Base-by-base conservation (phyloP, 2,329 filamentous ascomycete genomes). In the Paraphoma chrysanthemicola region DNA sequence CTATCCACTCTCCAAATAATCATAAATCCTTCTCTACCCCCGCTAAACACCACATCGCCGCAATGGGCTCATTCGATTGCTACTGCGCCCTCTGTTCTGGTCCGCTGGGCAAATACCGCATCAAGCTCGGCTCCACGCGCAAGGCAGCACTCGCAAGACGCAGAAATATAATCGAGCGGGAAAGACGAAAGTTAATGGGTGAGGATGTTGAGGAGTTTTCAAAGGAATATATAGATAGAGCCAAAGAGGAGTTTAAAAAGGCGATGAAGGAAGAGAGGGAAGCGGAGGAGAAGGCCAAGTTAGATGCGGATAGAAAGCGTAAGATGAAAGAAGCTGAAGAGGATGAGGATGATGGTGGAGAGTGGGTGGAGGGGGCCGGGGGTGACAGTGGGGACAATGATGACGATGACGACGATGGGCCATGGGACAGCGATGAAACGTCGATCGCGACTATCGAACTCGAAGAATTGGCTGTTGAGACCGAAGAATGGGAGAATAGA, bases 71-170 rank as follows among this genome's bases (percentile, higher is more conserved):
- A 1, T 66, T 57, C 44, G 59, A 66, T 12, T 69, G 66, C 38
- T 67, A 62, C 33, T 70, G 63, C 23, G 62, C 63, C 11, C 43
- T 70, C 4, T 69, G 63, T 36, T 56, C 44, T 7, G 56, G 57
- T 4, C 56, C 61, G 1, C 28, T 66, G 14, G 33, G 46, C 5
- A 48, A 51, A 4, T 12, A 42, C 3, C 17, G 9, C 11, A 23
- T 62, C 14, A 28, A 36, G 9, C 43, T 66, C 23, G 62, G 60
- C 6, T 46, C 50, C 6, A 53, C n/a, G 16, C 50, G 53, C 14
- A 16, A 31, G 29, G 53, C 56, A 41, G 53, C 52, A 23, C 31
- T 61, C 12, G 36, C 39, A 14, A 60, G 43, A 43, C 53, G 60
- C 17, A 42, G 42, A 9, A 52, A 48, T 7, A n/a, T 28, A 14